Base-by-base conservation (phyloP, 345 rosid genomes). In the Streptanthus diversifolius region DNA sequence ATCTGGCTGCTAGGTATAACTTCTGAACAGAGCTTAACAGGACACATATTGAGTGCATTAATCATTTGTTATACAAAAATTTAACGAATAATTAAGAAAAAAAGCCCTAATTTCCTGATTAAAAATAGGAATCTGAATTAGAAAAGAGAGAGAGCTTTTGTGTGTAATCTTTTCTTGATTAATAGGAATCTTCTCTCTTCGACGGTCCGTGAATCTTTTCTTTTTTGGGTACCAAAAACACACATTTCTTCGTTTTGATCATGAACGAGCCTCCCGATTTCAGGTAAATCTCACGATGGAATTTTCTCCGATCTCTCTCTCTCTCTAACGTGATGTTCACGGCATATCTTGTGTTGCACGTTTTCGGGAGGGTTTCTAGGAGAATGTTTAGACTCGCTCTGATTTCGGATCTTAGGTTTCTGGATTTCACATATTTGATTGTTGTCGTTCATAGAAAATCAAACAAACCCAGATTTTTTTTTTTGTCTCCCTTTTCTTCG, bases 291-390 rank as follows among this genome's bases (percentile, higher is more conserved):
- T 62, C 40, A 27, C 68, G 2, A 19, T 18, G 8, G 36, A 41
- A 8, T 8, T 24, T 33, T 5, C 59, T 45, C 68, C 72, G 57
- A 57, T 66, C 48, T 29, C 41, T 36, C 12, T 40, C 6, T 37
- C 32, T 37, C 10, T 43, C 0, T 10, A 4, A 35, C 66, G 66
- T 61, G 9, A 37, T 18, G 62, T 39, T 51, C 47, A 59, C 48
- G 19, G 10, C 22, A 52, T 61, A 37, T 56, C 80, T 70, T 76
- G 80, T 36, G 54, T 10, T n/a, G 21, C 75, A 76, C 70, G 79
- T 30, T 32, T 75, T 52, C 22, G 24, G 51, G 29, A 25, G 33
- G 5, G n/a, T 66, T 45, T 49, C 40, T 32, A 4, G 15, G 30
- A n/a, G 8, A 32, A 7, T 64, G 40, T 5, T 22, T 41, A 15